Conservation (phyloP, 2,329 filamentous ascomycete genomes). For the Coleophoma cylindrospora region DNA sequence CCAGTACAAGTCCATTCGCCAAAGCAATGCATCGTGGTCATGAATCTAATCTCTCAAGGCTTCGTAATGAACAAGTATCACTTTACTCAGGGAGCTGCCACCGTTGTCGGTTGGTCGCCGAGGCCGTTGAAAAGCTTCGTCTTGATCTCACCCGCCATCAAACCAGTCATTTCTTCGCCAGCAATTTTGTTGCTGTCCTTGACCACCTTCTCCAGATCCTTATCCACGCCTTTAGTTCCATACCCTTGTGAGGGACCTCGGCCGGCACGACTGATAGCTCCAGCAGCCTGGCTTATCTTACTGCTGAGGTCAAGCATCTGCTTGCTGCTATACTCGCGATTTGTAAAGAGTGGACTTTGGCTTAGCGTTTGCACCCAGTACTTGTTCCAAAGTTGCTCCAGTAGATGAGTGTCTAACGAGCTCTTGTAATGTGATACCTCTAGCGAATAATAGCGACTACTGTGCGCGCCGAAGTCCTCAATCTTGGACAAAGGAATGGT, state of each 20-base stretch:
- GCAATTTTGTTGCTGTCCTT: conserved; percentile 52
- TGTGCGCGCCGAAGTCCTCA: conserved; percentile 92
- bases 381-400: conserved; percentile 95
- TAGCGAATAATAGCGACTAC: conserved; percentile 83
- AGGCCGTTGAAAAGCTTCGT: conserved; percentile 39
- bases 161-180: conserved; percentile 41
- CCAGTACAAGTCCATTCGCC: no score
- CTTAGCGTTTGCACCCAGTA: conserved; percentile 98
- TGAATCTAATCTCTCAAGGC: no score
- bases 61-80: no score
- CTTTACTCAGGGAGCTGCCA: not conserved
- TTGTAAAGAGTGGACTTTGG: conserved; percentile 83
- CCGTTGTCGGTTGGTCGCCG: conserved; percentile 9
- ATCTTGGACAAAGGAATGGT: conserved; percentile 89
- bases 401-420: conserved; percentile 77
- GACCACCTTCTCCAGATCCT: conserved; percentile 48
- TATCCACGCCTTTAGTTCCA: conserved; percentile 29
- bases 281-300: conserved; percentile 68
- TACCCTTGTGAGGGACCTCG: conserved; percentile 19
- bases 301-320: conserved; percentile 84
- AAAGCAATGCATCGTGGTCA: no score
- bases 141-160: conserved; percentile 41
- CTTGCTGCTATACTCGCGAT: conserved; percentile 87
- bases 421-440: conserved; percentile 95
- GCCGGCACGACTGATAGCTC: conserved; percentile 29